Base-by-base conservation (phyloP, 192 early-diverging fungal genomes). In the Backusella westeae region DNA sequence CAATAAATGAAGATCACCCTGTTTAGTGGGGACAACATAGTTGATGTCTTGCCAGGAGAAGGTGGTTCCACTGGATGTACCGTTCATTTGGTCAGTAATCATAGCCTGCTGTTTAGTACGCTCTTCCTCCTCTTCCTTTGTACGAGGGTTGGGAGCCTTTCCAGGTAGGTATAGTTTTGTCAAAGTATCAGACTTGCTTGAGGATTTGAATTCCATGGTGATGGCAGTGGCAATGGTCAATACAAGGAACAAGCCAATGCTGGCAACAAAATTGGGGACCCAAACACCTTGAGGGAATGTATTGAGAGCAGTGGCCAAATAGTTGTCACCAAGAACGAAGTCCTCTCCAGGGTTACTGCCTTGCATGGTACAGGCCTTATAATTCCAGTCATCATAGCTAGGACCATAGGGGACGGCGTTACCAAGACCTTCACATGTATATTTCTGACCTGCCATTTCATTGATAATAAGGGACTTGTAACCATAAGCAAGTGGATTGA, bases 401-500 rank as follows among this genome's bases (percentile, higher is more conserved):
- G 72, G 76, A 71, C 80, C 80, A 65, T 34, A 77, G 3, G 80
- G 80, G 26, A 81, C 46, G 0, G 76, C 38, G 65, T 75, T 81
- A 36, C 77, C 77, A 49, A 41, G 6, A 23, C 80, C 80, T 39
- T 81, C 80, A 53, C 80, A 81, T 6, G 80, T 74, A 63, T 81
- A 81, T 4, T 26, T 8, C 72, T 77, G 80, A 6, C 44, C 76
- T n/a, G 41, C 1, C 76, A 92, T 91, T 85, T 94, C 93, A 79
- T 93, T 94, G 65, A 83, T 79, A 80, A 93, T 80, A 17, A 94
- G 85, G 17, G 88, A 81, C 72, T 88, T 88, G 80, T 87, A 88
- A 14, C 85, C 91, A 78, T 93, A 94, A 1, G 88, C 82, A 36
- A 93, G 78, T 15, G 91, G 91, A 74, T 92, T 91, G 65, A 93